Conservation (phyloP, 768 basidiomycete species). For the Phaeotremella skinneri region DNA sequence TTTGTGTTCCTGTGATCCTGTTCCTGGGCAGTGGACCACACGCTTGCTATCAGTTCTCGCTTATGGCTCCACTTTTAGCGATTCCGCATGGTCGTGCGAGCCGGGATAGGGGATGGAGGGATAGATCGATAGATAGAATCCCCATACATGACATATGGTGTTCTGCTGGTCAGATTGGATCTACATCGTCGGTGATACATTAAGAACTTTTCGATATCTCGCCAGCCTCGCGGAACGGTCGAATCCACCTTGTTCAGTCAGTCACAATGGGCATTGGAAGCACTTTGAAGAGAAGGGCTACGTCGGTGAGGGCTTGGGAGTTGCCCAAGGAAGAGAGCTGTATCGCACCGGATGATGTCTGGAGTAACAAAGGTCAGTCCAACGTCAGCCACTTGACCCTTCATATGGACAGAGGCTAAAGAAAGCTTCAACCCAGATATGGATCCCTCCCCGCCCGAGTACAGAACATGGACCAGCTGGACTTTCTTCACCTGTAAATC, state of each 20-base stretch:
- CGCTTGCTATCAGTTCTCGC: too few relatives aligned
- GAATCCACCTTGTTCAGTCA: neutral
- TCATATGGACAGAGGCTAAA: too few relatives aligned
- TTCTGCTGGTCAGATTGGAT: too few relatives aligned
- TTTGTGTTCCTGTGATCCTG: too few relatives aligned
- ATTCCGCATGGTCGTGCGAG: too few relatives aligned
- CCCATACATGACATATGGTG: too few relatives aligned
- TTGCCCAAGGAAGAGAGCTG: slow-evolving; percentile 41
- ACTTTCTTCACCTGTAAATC: slow-evolving; percentile 38
- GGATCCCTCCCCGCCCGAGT: slow-evolving; percentile 35
- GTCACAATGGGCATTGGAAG: neutral
- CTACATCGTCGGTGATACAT: neutral
- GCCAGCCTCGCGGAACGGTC: neutral
- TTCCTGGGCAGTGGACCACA: too few relatives aligned
- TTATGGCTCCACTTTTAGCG: too few relatives aligned
- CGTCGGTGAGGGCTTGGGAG: slow-evolving; percentile 26
- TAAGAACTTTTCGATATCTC: neutral
- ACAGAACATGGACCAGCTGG: slow-evolving; percentile 34
- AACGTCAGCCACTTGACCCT: too few relatives aligned
- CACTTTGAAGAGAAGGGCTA: slow-evolving; percentile 5
- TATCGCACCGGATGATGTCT: slow-evolving; percentile 37
- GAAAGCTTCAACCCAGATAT: slow-evolving; percentile 29
- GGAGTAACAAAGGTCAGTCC: slow-evolving; percentile 38
- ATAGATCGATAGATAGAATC: too few relatives aligned
- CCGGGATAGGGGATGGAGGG: too few relatives aligned